A percentile compares a stretch with the other conserved stretches of the same genome.
Conservation (phyloP, 495 filamentous ascomycete genomes). For the Halenospora varia region DNA sequence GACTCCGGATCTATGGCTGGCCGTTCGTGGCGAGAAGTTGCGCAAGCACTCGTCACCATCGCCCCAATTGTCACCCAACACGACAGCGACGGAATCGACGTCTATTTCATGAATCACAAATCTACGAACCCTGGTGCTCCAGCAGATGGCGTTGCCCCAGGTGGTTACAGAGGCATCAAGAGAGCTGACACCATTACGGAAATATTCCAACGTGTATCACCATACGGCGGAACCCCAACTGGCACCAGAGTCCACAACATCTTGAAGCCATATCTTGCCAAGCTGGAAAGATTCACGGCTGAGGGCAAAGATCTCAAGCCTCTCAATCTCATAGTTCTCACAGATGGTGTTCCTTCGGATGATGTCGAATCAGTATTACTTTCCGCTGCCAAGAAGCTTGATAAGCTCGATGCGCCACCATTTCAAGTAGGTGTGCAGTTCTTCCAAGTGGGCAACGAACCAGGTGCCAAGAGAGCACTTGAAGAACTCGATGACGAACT, state of each 20-base stretch:
- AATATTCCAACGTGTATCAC: slow-evolving; percentile 64
- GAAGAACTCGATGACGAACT: slow-evolving; percentile 77
- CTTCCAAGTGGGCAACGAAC: slow-evolving; percentile 87
- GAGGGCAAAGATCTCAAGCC: slow-evolving; percentile 61
- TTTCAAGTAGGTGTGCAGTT: slow-evolving; percentile 96
- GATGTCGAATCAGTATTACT: slow-evolving; percentile 70
- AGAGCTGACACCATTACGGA: slow-evolving; percentile 47
- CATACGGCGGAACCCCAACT: slow-evolving; percentile 68
- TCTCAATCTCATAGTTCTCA: slow-evolving; percentile 90
- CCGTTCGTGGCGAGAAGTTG: slow-evolving; percentile 70
- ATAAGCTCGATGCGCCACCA: slow-evolving; percentile 64
- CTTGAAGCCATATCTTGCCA: slow-evolving; percentile 61
- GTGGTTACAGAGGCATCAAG: slow-evolving; percentile 55
- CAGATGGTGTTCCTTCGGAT: slow-evolving; percentile 83
- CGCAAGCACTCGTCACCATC: slow-evolving; percentile 67
- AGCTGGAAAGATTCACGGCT: slow-evolving; percentile 34
- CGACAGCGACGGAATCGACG: slow-evolving; percentile 88
- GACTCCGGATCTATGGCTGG: slow-evolving; percentile 89
- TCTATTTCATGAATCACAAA: slow-evolving; percentile 82
- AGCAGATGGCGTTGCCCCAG: slow-evolving; percentile 29
- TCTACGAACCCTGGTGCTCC: slow-evolving; percentile 18
- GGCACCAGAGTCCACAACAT: slow-evolving; percentile 70
- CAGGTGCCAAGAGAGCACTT: slow-evolving; percentile 57
- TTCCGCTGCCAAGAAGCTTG: slow-evolving; percentile 62
- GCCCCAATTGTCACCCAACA: slow-evolving; percentile 79